These are phyloP conservation scores for Aspergillus sp. DNA, from an alignment of 2,329 filamentous ascomycete species.

Conservation along the genomic window DNA sequence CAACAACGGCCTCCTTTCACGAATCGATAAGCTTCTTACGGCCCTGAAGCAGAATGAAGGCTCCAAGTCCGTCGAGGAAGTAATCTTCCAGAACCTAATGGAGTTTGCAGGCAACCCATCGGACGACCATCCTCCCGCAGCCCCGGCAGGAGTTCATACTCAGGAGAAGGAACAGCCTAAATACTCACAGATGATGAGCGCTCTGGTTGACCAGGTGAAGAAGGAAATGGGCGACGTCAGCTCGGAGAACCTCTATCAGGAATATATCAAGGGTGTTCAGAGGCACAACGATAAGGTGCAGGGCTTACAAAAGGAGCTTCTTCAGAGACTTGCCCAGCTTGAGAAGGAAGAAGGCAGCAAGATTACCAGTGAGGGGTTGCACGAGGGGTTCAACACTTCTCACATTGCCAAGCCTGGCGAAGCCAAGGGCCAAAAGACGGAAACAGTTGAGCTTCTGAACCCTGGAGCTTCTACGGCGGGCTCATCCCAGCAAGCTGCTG, in stretches of 20 bases:
- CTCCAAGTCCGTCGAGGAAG: conserved; percentile 68
- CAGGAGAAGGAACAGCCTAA: conserved; percentile 74
- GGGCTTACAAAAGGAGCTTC: conserved; percentile 73
- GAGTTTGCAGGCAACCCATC: conserved; percentile 71
- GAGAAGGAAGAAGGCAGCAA: conserved; percentile 83
- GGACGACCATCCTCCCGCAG: conserved; percentile 72
- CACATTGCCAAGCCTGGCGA: conserved; percentile 66
- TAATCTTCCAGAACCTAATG: conserved; percentile 87
- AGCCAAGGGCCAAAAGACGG: conserved; percentile 48
- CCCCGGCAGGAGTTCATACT: conserved; percentile 77
- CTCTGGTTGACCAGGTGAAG: conserved; percentile 91
- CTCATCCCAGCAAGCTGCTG: conserved; percentile 46
- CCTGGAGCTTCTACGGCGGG: conserved; percentile 50
- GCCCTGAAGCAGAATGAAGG: conserved; percentile 74
- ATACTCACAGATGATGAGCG: conserved; percentile 98
- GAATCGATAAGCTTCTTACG: conserved; percentile 76
- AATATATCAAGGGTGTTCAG: conserved; percentile 76
- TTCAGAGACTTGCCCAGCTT: conserved; percentile 73
- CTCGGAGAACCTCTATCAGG: conserved; percentile 68
- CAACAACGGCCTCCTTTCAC: conserved; percentile 84
- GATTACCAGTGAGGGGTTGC: conserved; percentile 89
- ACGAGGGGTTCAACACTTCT: conserved; percentile 88
- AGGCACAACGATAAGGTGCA: conserved; percentile 76
- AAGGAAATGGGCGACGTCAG: conserved; percentile 74
- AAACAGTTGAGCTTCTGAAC: conserved; percentile 72